Base-by-base conservation (phyloP, 2,329 filamentous ascomycete species). In the Phaeophleospora eucalypticola region DNA sequence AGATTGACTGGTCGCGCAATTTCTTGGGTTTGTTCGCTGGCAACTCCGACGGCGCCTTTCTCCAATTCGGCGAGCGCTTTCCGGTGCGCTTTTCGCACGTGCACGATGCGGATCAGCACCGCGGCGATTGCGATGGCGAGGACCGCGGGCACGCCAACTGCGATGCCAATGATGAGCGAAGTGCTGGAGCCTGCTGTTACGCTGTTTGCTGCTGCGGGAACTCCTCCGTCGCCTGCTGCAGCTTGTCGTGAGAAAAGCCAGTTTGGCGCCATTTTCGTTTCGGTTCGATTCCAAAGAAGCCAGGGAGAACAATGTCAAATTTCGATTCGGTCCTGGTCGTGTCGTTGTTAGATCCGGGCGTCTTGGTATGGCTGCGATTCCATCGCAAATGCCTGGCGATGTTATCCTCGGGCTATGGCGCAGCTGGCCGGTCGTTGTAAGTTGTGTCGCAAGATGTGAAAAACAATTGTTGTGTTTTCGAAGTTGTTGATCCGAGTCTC, bases 11-110 rank as follows among this genome's bases (percentile, higher is more conserved):
- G 53, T 24, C 55, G 49, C 3, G 58, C 45, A 10, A 57, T 43
- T 38, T 60, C 52, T 6, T 50, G 41, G 44, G 57, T 54, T 32
- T 59, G 38, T 33, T 32, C 43, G 9, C 49, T 20, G 18, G 46
- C 41, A 21, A 51, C 42, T 4, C 51, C 32, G 21, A 46, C 45
- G 6, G 43, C 37, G 16, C 56, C 53, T 18, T 57, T 46, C 34
- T 64, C 60, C 2, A 65, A 45, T 48, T 58, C 58, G 14, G 52
- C 52, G 27, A 64, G 48, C 2, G 53, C 53, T 29, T 48, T 48
- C 17, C 53, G 53, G 44, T 64, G 62, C 33, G 57, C 49, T 18
- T 43, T 45, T 33, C 56, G 48, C 19, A 49, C 47, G 17, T 44
- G 48, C 14, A 55, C 19, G 36, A 65, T 61, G 38, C 52, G 45